Conservation (phyloP, 2,329 filamentous ascomycete species). For the Monosporascus sp. region DNA sequence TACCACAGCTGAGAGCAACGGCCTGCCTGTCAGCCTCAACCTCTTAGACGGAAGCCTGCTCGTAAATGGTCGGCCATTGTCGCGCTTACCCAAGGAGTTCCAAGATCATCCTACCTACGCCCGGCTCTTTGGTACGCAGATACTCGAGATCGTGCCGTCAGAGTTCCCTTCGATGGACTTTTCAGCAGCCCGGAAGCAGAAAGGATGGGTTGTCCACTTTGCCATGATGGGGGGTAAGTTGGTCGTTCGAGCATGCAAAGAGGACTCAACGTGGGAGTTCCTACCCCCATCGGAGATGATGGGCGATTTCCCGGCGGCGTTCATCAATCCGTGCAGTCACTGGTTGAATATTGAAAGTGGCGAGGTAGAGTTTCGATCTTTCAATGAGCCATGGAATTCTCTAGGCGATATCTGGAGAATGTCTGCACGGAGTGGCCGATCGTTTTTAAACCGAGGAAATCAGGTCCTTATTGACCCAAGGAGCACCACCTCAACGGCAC, state of each 20-base stretch:
- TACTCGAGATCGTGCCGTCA: not conserved
- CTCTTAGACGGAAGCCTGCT: not conserved
- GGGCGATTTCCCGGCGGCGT: not conserved
- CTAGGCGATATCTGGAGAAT: not conserved
- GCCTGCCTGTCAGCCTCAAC: not conserved
- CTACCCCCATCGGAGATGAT: not conserved
- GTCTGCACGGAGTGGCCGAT: not conserved
- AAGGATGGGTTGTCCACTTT: not conserved
- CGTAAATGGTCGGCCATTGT: not conserved
- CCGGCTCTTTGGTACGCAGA: slow-evolving; percentile 1
- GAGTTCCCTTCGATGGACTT: not conserved
- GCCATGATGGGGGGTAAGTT: not conserved
- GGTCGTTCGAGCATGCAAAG: not conserved
- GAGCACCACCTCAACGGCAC: not conserved
- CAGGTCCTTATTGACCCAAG: not conserved
- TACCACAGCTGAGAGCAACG: not conserved
- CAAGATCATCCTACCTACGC: not conserved
- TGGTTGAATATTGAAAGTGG: not conserved
- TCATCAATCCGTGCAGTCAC: slow-evolving; percentile 1
- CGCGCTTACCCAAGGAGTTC: not conserved
- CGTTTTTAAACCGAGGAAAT: not conserved
- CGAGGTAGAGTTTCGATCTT: not conserved
- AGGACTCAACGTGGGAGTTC: not conserved
- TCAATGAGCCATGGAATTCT: not conserved
- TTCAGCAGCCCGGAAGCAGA: not conserved